phyloP scores from a whole-genome alignment of 2,329 filamentous ascomycete genomes.

The Penicillium sp. region DNA sequence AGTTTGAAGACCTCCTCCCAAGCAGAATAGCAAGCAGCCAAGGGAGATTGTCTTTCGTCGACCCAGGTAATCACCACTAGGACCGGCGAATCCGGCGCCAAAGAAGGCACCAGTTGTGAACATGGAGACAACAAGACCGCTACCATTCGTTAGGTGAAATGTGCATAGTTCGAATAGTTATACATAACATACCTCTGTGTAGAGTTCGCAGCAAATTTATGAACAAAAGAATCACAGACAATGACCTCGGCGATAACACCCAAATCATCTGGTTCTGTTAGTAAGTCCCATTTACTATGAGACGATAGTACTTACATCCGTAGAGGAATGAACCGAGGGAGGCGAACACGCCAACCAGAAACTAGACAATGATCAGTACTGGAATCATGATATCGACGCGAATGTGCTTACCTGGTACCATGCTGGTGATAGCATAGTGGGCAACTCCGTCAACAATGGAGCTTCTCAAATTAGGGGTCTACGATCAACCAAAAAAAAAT shows the following conservation, averaged over 20 bases:
- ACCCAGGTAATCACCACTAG: conserved; percentile 63
- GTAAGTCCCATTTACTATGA: background rate
- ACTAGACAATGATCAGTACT: conserved; percentile 36
- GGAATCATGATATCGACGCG: background rate
- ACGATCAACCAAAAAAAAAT: conserved; percentile 9
- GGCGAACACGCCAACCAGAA: conserved; percentile 60
- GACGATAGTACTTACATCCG: conserved; percentile 43
- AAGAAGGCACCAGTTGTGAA: conserved; percentile 77
- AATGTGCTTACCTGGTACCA: conserved; percentile 54
- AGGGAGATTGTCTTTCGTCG: conserved; percentile 70
- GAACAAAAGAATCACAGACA: conserved; percentile 36
- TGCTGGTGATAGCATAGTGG: conserved; percentile 57
- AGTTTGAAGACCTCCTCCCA: conserved; percentile 74
- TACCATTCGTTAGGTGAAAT: conserved; percentile 24
- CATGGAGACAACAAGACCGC: conserved; percentile 71
- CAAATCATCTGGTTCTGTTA: conserved; percentile 47
- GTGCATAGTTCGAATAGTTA: no score
- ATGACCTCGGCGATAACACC: conserved; percentile 62
- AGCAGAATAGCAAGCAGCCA: conserved; percentile 68
- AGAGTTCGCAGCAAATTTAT: conserved; percentile 31
- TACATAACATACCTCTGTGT: conserved; percentile 31
- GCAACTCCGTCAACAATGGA: background rate
- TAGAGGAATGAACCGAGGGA: conserved; percentile 60
- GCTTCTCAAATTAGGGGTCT: conserved; percentile 1
- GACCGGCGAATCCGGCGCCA: conserved; percentile 65